A percentile compares a stretch with the other conserved stretches of the same genome.
These are phyloP conservation scores for Pestalotiopsis sp. DNA, from an alignment of 2,329 filamentous ascomycete genomes.

Conservation along the genomic window DNA sequence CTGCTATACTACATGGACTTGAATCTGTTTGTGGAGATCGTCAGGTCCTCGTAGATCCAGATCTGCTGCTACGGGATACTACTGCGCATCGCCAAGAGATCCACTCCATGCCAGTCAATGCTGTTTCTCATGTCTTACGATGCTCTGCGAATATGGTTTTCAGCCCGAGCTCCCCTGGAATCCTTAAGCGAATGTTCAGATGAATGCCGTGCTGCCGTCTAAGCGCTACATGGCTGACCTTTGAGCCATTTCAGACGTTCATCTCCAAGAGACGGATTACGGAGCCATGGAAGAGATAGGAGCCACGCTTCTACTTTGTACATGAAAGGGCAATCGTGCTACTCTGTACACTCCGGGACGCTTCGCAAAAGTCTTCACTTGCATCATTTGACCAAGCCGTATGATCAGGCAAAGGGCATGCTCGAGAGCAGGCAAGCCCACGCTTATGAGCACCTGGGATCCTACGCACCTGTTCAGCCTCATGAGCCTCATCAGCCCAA, in stretches of 20 bases:
- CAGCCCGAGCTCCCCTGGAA: neutral
- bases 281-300: neutral
- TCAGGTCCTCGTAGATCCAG: neutral
- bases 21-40: neutral
- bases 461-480: neutral
- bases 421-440: too few relatives aligned
- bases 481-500: neutral
- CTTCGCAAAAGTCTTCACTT: too few relatives aligned
- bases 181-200: neutral
- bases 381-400: too few relatives aligned
- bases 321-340: too few relatives aligned
- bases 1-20: neutral
- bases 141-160: neutral
- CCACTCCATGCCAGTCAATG: neutral
- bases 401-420: too few relatives aligned
- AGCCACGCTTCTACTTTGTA: neutral
- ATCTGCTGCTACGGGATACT: neutral
- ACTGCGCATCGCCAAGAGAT: neutral
- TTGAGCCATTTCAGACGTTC: neutral
- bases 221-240: neutral
- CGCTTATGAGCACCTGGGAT: neutral
- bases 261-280: neutral
- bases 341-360: too few relatives aligned
- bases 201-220: neutral
- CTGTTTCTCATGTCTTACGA: neutral